Conservation (phyloP, 129 eudicot genomes). For the carrot (Daucus carota) region DH1_v3.0 NC_030381.2:35666501-35667000, state of each 20-base stretch:
- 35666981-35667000: constrained; percentile 93
- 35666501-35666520: neutral
- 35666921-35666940: constrained; percentile 85
- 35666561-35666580: neutral
- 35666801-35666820: neutral
- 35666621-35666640: neutral
- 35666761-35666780: neutral
- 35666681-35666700: neutral
- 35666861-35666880: neutral
- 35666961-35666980: constrained; percentile 93
- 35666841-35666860: neutral
- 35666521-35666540: neutral
- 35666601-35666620: neutral
- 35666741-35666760: neutral
- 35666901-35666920: constrained; percentile 76
- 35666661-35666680: neutral
- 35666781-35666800: neutral
- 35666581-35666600: neutral
- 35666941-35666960: constrained; percentile 75
- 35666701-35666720: neutral
- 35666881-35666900: constrained; percentile 66
- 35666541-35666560: neutral
- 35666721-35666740: neutral
- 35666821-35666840: neutral
- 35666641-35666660: neutral